Evolutionary conservation across 1,284 basidiomycete species (phyloP).

Genomic region (Naganishia albida): DNA sequence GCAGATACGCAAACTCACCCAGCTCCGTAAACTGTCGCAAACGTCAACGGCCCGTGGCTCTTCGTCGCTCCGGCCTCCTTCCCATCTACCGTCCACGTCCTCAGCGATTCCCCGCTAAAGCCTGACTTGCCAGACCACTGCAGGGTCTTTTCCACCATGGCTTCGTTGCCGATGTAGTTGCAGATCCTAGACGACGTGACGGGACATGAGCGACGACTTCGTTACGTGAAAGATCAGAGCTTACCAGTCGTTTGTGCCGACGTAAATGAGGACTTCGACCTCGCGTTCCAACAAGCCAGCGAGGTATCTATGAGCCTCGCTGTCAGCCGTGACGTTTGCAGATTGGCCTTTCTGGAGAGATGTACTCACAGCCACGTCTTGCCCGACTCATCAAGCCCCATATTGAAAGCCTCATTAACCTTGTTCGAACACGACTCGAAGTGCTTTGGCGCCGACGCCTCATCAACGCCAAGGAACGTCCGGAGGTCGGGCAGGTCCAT

Average conservation of each 20-base stretch:
- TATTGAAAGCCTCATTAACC: slow-evolving; percentile 52
- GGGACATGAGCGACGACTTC: slow-evolving; percentile 1
- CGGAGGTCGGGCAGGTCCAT: slow-evolving; percentile 63
- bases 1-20: slow-evolving; percentile 46
- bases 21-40: slow-evolving; percentile 62
- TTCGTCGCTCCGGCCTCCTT: slow-evolving; percentile 61
- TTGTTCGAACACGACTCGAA: slow-evolving; percentile 59
- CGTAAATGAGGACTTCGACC: slow-evolving; percentile 70
- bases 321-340: background rate
- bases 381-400: slow-evolving; percentile 43
- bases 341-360: background rate
- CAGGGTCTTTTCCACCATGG: slow-evolving; percentile 62
- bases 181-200: slow-evolving; percentile 57
- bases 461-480: slow-evolving; percentile 63
- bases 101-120: slow-evolving; percentile 55
- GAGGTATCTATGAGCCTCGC: slow-evolving; percentile 56
- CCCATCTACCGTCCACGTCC: slow-evolving; percentile 58
- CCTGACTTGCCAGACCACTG: slow-evolving; percentile 65
- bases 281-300: slow-evolving; percentile 72
- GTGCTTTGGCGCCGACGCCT: slow-evolving; percentile 52
- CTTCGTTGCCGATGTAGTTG: slow-evolving; percentile 68
- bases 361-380: slow-evolving; percentile 50
- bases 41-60: slow-evolving; percentile 63
- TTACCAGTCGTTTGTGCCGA: slow-evolving; percentile 56
- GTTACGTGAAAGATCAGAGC: slow-evolving; percentile 6